Base-by-base conservation (phyloP, 768 basidiomycete genomes). In the Ramaria rubella region DNA sequence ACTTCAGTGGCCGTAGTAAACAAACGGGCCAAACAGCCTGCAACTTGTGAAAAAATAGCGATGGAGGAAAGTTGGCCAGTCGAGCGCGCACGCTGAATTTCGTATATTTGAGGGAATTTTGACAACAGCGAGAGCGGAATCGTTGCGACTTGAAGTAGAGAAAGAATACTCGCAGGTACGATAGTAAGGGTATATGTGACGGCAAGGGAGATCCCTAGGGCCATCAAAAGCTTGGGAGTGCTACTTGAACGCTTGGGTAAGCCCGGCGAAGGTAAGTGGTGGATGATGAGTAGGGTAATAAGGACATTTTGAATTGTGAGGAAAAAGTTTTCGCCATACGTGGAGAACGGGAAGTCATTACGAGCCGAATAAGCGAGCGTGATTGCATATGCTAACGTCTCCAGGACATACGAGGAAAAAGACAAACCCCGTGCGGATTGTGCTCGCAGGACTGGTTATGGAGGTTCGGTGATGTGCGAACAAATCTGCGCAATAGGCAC, bases 241-340 rank as follows among this genome's bases (percentile, higher is more conserved):
- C 55, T 40, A 44, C 40, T 58, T 14, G 79, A 64, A n/a, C 40
- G 19, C 34, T 45, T 27, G 23, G 52, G n/a, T 1, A 43, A n/a
- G 27, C 44, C 36, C 9, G 29, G 43, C 19, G 44, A 45, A 24
- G 60, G 62, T 7, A 45, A 27, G 65, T 87, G 86, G 68, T 74
- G 73, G 49, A 94, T 78, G 70, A 95, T 95, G 62, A 94, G 82
- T 65, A 93, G 77, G 15, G 91, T 92, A 68, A 97, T 92, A 72
- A 89, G 59, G 63, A 86, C 75, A 74, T 95, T 93, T 71, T 95
- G 93, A 58, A 93, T 65, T 29, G 90, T 85, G 49, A 98, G 79
- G 81, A 97, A 97, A 56, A 94, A 68, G 75, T 95, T 97, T 71
- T 99, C 96, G 65, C 96, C 96, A 59, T 97, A 99, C 0, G 96